Evolutionary conservation across 1,284 basidiomycete genomes (phyloP).

Genomic region (Cutaneotrichosporon daszewskae): DNA sequence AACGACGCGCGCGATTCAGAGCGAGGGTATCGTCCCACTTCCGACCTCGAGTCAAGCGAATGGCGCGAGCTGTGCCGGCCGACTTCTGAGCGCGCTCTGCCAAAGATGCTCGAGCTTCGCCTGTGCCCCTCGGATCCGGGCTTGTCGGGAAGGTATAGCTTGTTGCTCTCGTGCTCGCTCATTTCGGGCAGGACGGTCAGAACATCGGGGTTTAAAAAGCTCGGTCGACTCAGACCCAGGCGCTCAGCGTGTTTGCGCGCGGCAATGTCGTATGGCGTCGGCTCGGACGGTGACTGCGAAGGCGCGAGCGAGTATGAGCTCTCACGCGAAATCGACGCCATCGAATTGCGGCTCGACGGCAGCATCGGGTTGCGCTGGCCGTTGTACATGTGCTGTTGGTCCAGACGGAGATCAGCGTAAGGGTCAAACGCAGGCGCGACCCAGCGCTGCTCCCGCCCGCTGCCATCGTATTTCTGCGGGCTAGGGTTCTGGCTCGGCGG

Average conservation of each 20-base stretch:
- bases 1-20: no score
- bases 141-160: constrained; percentile 10
- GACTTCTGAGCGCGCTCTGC: constrained; percentile 1
- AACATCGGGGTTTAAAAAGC: constrained; percentile 37
- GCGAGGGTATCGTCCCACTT: background rate
- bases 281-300: background rate
- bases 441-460: background rate
- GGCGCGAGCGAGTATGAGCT: background rate
- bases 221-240: constrained; percentile 33
- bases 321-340: no score
- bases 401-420: constrained; percentile 1
- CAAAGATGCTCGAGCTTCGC: constrained; percentile 5
- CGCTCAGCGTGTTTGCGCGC: constrained; percentile 5
- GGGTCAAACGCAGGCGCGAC: background rate
- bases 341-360: no score
- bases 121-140: no score
- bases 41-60: background rate
- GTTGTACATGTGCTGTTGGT: background rate
- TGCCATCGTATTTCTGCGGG: background rate
- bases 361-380: no score
- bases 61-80: background rate
- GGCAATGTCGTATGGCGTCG: constrained; percentile 5
- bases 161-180: constrained; percentile 29
- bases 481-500: background rate
- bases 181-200: constrained; percentile 45